These are phyloP conservation scores for Musa balbisiana DNA, from an alignment of 202 grass and related monocot species.

Conservation along the genomic window DNA sequence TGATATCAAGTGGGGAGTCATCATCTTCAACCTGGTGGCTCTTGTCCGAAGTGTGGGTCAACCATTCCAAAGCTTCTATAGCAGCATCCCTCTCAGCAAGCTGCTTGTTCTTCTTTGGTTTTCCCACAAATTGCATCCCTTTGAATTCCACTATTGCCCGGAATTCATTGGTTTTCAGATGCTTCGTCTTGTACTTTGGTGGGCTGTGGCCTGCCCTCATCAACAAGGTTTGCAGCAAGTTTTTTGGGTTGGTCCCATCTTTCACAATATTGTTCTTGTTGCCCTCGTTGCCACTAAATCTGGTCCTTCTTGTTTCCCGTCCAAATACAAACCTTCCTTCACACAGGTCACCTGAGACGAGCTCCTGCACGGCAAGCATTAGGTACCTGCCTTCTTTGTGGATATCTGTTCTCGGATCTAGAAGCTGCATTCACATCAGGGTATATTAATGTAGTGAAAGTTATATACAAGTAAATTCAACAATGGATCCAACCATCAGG, in stretches of 20 bases:
- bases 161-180: constrained; percentile 95
- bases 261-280: constrained; percentile 50
- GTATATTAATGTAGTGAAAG: too few relatives aligned
- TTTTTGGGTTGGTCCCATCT: constrained; percentile 72
- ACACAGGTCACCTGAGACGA: constrained; percentile 74
- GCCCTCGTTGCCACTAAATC: constrained; percentile 23
- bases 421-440: constrained; percentile 42
- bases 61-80: constrained; percentile 75
- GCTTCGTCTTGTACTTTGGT: constrained; percentile 89
- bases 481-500: not conserved
- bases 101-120: constrained; percentile 93
- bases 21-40: constrained; percentile 36
- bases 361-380: constrained; percentile 69
- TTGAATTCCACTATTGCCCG: constrained; percentile 93
- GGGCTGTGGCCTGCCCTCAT: constrained; percentile 84
- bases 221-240: constrained; percentile 80
- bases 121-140: constrained; percentile 91
- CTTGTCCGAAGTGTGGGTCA: constrained; percentile 76
- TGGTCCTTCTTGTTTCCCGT: constrained; percentile 42
- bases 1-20: constrained; percentile 64
- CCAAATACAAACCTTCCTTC: constrained; percentile 93
- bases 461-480: not conserved
- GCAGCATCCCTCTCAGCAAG: constrained; percentile 84
- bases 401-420: constrained; percentile 67
- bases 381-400: constrained; percentile 96